Evolutionary conservation across 495 filamentous ascomycete species (phyloP).

Genomic region (Penicillium antarcticum): DNA sequence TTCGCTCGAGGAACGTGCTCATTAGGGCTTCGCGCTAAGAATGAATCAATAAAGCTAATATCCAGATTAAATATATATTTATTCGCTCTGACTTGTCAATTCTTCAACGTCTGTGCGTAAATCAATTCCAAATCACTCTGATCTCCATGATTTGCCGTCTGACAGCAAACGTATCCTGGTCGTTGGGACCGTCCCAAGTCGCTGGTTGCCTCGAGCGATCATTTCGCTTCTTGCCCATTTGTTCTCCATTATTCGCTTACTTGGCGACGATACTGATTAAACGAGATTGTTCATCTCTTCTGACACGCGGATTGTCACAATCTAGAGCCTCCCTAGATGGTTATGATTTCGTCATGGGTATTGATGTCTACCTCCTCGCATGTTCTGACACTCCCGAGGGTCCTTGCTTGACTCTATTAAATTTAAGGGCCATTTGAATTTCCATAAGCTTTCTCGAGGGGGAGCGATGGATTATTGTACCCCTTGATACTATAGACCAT

Average conservation of each 20-base stretch:
- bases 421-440: conserved; percentile 10
- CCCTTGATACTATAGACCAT: conserved; percentile 17
- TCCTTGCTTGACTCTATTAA: conserved; percentile 44
- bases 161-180: conserved; percentile 38
- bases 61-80: not conserved
- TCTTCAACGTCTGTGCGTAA: conserved; percentile 21
- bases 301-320: not conserved
- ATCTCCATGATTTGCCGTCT: conserved; percentile 23
- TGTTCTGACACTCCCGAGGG: conserved; percentile 19
- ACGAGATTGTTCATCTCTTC: not conserved
- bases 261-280: not conserved
- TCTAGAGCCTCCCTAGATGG: not conserved
- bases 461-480: conserved; percentile 4
- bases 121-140: conserved; percentile 22
- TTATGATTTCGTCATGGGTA: not conserved
- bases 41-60: not conserved
- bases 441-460: conserved; percentile 7
- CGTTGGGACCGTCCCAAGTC: conserved; percentile 35
- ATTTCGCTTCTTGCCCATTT: conserved; percentile 13
- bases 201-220: conserved; percentile 35
- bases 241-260: conserved; percentile 3
- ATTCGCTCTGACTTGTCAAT: conserved; percentile 16
- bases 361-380: conserved; percentile 24
- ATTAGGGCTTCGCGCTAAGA: conserved; percentile 2
- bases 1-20: conserved; percentile 5